Evolutionary conservation across 345 rosid species (phyloP).

Genomic region (Kernera saxatilis): DNA sequence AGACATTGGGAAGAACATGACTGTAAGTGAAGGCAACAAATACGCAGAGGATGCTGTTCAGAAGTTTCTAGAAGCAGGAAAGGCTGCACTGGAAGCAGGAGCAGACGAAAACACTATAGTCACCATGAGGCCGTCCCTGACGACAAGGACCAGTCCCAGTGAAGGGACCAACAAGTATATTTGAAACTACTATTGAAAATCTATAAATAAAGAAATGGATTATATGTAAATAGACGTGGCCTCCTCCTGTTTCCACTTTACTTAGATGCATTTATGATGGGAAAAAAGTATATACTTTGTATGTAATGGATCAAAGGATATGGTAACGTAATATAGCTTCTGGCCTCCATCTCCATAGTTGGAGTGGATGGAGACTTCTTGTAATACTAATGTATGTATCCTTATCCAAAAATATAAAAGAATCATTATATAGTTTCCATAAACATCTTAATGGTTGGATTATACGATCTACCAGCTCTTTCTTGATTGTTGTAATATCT

Average conservation of each 20-base stretch:
- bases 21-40: slow-evolving; percentile 71
- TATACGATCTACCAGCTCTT: background rate
- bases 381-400: slow-evolving; percentile 6
- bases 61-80: slow-evolving; percentile 94
- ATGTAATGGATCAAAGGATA: slow-evolving; percentile 7
- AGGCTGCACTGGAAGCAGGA: slow-evolving; percentile 83
- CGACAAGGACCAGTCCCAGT: slow-evolving; percentile 30
- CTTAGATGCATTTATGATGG: slow-evolving; percentile 2
- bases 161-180: slow-evolving; percentile 11
- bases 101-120: slow-evolving; percentile 87
- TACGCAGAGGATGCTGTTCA: slow-evolving; percentile 86
- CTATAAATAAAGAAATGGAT: background rate
- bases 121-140: slow-evolving; percentile 88
- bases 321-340: background rate
- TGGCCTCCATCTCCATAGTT: slow-evolving; percentile 8
- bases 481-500: background rate
- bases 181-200: slow-evolving; percentile 15
- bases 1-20: slow-evolving; percentile 79
- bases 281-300: background rate
- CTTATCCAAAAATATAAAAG: background rate
- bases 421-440: background rate
- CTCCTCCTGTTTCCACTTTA: slow-evolving; percentile 1
- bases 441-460: background rate
- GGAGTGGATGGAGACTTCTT: background rate
- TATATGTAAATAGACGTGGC: slow-evolving; percentile 18